Evolutionary conservation across 83 land plant genomes (phyloP), one percentile per base, ranked within the genome.

Genomic region (Picea engelmannii): DNA sequence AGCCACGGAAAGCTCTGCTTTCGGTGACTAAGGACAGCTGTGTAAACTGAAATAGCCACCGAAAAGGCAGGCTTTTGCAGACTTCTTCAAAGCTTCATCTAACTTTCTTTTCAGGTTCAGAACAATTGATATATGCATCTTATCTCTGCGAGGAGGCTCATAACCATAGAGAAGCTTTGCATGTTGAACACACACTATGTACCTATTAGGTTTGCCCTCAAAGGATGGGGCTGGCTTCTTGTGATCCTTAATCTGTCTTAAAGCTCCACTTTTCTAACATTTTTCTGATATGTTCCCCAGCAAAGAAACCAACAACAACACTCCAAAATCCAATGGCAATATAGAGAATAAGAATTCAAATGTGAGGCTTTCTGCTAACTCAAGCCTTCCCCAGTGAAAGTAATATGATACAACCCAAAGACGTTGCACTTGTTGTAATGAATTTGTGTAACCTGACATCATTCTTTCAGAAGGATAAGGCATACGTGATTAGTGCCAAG

Each of bases 401-500:
- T 11, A 89, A 27, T 25, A 63, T 35, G 6, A 86, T 83, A 85
- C 89, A 89, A 38, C 84, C 2, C 59, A 91, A 70, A 76, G 91
- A 82, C 27, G 81, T 84, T 20, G 74, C 85, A n/a, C 82, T 80
- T 65, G 87, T 84, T 10, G 80, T 85, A 7, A 84, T 58, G 74
- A 85, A 83, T 82, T 91, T 91, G 86, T 90, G 82, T 2, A 90
- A 82, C 4, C 20, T 85, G 73, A 90, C 65, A 65, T 88, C 88
- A 20, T 83, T 86, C 67, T 80, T 63, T 13, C 63, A 76, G 52
- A 92, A 93, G 40, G 96, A 84, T 83, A 91, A 87, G 61, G 87
- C 94, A 79, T 93, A 93, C 13, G 84, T 82, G 1, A 90, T 80
- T n/a, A 89, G 91, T 66, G 96, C 90, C 6, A 91, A 24, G 7